These are phyloP conservation scores for Aquilaria yunnanensis DNA, from an alignment of 345 rosid species.

Conservation along the genomic window DNA sequence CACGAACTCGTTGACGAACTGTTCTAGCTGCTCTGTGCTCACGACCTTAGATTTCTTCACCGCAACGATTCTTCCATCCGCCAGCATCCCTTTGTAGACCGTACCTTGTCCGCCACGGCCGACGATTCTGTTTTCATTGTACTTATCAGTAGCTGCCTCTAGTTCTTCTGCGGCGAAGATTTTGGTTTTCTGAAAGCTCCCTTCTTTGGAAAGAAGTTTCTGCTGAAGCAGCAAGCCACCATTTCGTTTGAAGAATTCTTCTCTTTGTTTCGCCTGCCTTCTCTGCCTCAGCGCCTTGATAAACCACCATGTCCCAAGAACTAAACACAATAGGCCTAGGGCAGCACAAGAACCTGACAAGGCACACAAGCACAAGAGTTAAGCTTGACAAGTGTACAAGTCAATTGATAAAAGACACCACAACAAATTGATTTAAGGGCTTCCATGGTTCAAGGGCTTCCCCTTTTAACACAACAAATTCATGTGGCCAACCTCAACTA, in stretches of 20 bases:
- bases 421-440: no score
- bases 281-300: slow-evolving; percentile 6
- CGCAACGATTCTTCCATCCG: slow-evolving; percentile 10
- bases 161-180: background rate
- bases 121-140: slow-evolving; percentile 1
- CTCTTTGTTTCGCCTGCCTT: slow-evolving; percentile 2
- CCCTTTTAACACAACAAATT: no score
- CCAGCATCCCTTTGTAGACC: slow-evolving; percentile 11
- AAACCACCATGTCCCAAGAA: background rate
- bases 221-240: slow-evolving; percentile 11
- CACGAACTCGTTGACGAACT: slow-evolving; percentile 18
- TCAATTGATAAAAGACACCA: no score
- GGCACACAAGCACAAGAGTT: background rate
- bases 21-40: slow-evolving; percentile 9
- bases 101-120: slow-evolving; percentile 1
- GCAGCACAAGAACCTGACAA: background rate
- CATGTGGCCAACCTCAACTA: no score
- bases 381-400: no score
- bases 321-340: background rate
- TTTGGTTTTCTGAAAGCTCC: background rate
- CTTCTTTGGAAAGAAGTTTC: background rate
- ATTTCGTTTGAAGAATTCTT: slow-evolving; percentile 8
- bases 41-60: slow-evolving; percentile 13
- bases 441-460: no score
- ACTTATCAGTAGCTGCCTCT: slow-evolving; percentile 2